Evolutionary conservation across 164 flowering plant species (phyloP).

Genomic region (Macadamia tetraphylla): DNA sequence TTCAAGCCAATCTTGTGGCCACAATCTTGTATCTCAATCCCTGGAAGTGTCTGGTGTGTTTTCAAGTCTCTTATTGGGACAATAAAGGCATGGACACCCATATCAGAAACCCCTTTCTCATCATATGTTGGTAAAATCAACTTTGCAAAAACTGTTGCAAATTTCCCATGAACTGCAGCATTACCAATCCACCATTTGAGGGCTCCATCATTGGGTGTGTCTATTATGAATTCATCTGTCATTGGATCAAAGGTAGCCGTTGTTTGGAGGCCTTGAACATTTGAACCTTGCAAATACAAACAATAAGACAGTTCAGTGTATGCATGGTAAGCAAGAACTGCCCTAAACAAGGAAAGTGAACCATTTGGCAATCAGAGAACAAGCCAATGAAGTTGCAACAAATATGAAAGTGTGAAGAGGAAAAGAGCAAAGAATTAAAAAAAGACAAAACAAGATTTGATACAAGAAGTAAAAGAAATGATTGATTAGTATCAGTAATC

Average conservation of each 20-base stretch:
- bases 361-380: slow-evolving; percentile 9
- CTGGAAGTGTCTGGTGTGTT: slow-evolving; percentile 71
- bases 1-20: slow-evolving; percentile 94
- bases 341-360: background rate
- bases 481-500: too few relatives aligned
- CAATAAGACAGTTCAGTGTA: slow-evolving; percentile 5
- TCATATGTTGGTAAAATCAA: slow-evolving; percentile 70
- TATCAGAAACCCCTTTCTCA: slow-evolving; percentile 54
- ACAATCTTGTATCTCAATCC: slow-evolving; percentile 90
- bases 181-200: slow-evolving; percentile 99
- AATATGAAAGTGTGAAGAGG: background rate
- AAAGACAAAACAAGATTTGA: background rate
- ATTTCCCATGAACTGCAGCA: slow-evolving; percentile 95
- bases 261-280: slow-evolving; percentile 95
- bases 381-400: background rate
- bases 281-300: slow-evolving; percentile 62
- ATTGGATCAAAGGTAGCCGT: slow-evolving; percentile 70
- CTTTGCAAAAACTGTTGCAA: slow-evolving; percentile 92
- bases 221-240: slow-evolving; percentile 76
- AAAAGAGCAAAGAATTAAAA: background rate
- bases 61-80: slow-evolving; percentile 88
- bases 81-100: slow-evolving; percentile 98
- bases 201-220: slow-evolving; percentile 96
- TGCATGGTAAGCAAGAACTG: background rate
- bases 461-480: background rate